A percentile compares a stretch with the other conserved stretches of the same genome.
Conservation (phyloP, 164 flowering plant genomes). For the Tinospora cordifolia region DNA sequence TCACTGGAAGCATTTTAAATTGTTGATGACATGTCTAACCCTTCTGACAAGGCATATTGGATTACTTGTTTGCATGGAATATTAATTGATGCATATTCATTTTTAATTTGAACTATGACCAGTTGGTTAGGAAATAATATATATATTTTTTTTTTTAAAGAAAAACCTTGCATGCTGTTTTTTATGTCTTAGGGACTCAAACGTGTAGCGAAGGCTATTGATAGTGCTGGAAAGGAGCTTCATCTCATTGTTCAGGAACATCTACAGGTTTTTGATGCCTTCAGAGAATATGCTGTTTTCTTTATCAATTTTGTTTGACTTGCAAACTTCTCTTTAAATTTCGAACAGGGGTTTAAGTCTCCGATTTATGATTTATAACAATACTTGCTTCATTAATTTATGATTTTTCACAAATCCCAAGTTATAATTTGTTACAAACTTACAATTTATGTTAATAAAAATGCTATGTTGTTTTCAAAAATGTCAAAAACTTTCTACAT, state of each 20-base stretch:
- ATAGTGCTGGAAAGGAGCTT: constrained; percentile 83
- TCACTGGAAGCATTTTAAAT: not conserved
- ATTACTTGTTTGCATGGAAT: not conserved
- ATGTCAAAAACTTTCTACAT: not conserved
- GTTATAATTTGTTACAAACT: not conserved
- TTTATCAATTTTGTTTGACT: not conserved
- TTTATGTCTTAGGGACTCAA: constrained; percentile 57
- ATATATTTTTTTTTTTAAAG: too few species aligned
- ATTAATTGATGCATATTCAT: not conserved
- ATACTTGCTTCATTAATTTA: too few species aligned
- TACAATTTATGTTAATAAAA: too few species aligned
- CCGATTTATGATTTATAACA: too few species aligned
- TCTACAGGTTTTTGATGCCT: constrained; percentile 53
- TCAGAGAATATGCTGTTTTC: constrained; percentile 1
- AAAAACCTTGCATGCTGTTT: not conserved
- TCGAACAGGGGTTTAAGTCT: not conserved
- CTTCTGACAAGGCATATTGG: not conserved
- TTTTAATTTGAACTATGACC: not conserved
- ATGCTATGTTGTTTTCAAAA: not conserved
- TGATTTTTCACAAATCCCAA: not conserved
- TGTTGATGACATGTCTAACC: not conserved
- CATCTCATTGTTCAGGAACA: constrained; percentile 71
- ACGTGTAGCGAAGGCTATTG: constrained; percentile 64
- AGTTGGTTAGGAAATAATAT: too few species aligned
- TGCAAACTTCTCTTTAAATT: not conserved